These are phyloP conservation scores for Jackrogersella minutella DNA, from an alignment of 495 filamentous ascomycete species.

Conservation along the genomic window DNA sequence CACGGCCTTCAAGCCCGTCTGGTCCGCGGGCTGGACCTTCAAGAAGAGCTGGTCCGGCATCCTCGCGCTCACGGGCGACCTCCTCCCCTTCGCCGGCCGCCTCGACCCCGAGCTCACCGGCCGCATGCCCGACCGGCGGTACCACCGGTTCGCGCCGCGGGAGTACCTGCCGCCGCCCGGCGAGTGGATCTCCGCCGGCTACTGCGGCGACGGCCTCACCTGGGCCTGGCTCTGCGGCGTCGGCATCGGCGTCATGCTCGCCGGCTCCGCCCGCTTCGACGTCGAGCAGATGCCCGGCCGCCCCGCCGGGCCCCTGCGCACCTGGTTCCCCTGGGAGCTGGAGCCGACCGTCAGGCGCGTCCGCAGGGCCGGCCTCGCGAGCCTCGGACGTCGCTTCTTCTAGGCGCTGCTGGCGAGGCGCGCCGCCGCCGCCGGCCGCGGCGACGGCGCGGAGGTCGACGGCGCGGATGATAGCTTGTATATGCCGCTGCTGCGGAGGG, in stretches of 20 bases:
- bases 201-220: conserved; percentile 58
- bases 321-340: conserved; percentile 49
- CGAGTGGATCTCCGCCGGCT: conserved; percentile 60
- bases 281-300: background rate
- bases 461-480: too few relatives aligned
- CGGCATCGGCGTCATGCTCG: conserved; percentile 53
- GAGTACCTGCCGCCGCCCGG: conserved; percentile 6
- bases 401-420: background rate
- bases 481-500: too few relatives aligned
- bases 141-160: background rate
- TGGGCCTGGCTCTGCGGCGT: conserved; percentile 57
- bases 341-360: conserved; percentile 38
- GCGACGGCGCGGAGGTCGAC: too few relatives aligned
- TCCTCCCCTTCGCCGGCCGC: conserved; percentile 57
- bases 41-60: conserved; percentile 53
- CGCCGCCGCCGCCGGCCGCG: background rate
- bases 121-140: background rate
- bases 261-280: conserved; percentile 31
- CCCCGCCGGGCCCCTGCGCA: background rate
- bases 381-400: conserved; percentile 28
- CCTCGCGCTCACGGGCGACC: conserved; percentile 56
- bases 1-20: conserved; percentile 24
- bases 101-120: conserved; percentile 45
- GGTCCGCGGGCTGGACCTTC: conserved; percentile 7
- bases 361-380: conserved; percentile 24